A percentile compares a stretch with the other conserved stretches of the same genome.
These are phyloP conservation scores for Teunomyces kruisii DNA, from an alignment of 805 yeast genomes.

Conservation along the genomic window DNA sequence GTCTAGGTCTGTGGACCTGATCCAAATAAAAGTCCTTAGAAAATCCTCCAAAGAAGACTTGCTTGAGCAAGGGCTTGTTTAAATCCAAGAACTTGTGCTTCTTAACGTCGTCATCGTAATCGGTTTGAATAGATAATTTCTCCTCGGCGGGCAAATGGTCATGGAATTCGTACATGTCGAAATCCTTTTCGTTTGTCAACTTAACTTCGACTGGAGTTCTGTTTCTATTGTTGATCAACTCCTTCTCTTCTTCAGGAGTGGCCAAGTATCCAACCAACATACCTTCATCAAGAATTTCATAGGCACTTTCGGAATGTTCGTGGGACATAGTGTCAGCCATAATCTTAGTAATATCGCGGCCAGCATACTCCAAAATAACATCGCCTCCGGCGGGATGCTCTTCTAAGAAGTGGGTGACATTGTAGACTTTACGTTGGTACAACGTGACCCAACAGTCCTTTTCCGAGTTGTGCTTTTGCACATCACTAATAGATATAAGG, in stretches of 20 bases:
- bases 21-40: conserved; percentile 88
- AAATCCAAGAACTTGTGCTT: conserved; percentile 87
- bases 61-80: conserved; percentile 75
- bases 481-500: conserved; percentile 52
- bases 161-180: conserved; percentile 42
- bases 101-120: conserved; percentile 63
- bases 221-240: conserved; percentile 60
- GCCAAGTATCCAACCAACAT: conserved; percentile 83
- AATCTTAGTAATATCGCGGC: conserved; percentile 65
- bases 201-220: conserved; percentile 60
- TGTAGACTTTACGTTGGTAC: conserved; percentile 76
- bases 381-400: conserved; percentile 74
- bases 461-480: conserved; percentile 51
- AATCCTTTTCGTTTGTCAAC: conserved; percentile 21
- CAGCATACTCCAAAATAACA: conserved; percentile 56
- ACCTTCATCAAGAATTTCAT: conserved; percentile 80
- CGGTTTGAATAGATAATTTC: conserved; percentile 75
- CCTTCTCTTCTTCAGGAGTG: conserved; percentile 71
- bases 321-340: conserved; percentile 74
- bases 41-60: conserved; percentile 74
- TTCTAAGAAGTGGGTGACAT: conserved; percentile 70
- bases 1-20: conserved; percentile 97
- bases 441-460: conserved; percentile 80
- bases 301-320: conserved; percentile 80
- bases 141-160: conserved; percentile 74